These are phyloP conservation scores for Fusarium abutilonis DNA, from an alignment of 2,329 filamentous ascomycete species.

Conservation along the genomic window DNA sequence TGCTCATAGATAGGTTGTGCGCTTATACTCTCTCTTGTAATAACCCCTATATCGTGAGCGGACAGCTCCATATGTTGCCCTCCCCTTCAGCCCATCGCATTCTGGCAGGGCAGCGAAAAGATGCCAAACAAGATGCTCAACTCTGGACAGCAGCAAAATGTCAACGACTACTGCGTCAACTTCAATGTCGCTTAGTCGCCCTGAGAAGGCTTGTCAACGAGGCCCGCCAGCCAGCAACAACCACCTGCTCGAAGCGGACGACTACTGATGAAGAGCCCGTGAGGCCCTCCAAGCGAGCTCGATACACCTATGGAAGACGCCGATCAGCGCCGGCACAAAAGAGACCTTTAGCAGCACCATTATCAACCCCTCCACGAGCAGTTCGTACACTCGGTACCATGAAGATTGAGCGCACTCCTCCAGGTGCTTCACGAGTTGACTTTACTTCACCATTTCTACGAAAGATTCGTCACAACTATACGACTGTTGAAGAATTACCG, in stretches of 20 bases:
- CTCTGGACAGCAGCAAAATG: conserved; percentile 61
- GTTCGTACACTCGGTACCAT: conserved; percentile 47
- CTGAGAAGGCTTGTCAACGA: conserved; percentile 51
- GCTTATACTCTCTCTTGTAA: neutral
- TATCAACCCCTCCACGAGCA: conserved; percentile 42
- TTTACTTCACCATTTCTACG: conserved; percentile 47
- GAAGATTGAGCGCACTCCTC: conserved; percentile 44
- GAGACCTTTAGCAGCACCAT: conserved; percentile 2
- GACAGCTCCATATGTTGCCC: conserved; percentile 3
- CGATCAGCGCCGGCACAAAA: conserved; percentile 10
- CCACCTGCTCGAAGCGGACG: conserved; percentile 38
- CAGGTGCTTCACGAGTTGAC: conserved; percentile 40
- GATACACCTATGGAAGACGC: conserved; percentile 47
- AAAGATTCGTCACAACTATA: conserved; percentile 41
- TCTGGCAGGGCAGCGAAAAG: neutral
- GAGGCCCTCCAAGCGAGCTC: conserved; percentile 42
- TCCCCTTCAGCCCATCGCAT: conserved; percentile 34
- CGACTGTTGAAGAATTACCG: conserved; percentile 10
- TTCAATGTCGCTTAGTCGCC: conserved; percentile 55
- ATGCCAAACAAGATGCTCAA: conserved; percentile 37
- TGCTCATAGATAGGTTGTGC: neutral
- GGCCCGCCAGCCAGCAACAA: conserved; percentile 17
- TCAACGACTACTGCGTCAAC: conserved; percentile 57
- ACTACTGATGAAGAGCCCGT: conserved; percentile 7
- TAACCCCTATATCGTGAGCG: conserved; percentile 11